Conservation (phyloP, 2,329 filamentous ascomycete genomes). For the Penicillium sp. region DNA sequence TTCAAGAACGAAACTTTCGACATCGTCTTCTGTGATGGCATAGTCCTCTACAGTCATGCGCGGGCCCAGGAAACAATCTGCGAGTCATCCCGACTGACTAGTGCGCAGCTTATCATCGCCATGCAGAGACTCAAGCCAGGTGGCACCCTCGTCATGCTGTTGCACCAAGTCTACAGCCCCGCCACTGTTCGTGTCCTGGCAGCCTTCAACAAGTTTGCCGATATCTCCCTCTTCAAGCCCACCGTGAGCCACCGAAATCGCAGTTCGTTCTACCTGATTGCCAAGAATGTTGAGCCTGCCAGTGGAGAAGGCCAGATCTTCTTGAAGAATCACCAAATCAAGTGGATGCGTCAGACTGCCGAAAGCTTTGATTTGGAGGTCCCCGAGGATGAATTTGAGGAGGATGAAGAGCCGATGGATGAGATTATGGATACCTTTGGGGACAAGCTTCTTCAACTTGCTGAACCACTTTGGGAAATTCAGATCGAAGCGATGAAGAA, state of each 20-base stretch:
- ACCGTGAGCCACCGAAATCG: not conserved
- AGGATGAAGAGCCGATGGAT: not conserved
- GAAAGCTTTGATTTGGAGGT: not conserved
- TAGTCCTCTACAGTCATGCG: not conserved
- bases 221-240: slow-evolving; percentile 1
- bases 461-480: not conserved
- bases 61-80: not conserved
- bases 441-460: not conserved
- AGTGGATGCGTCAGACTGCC: not conserved
- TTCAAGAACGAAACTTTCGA: not conserved
- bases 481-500: not conserved
- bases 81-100: not conserved
- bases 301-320: not conserved
- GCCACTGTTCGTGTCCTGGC: not conserved
- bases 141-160: slow-evolving; percentile 1
- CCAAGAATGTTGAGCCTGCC: not conserved
- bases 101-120: not conserved
- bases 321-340: not conserved
- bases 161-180: not conserved
- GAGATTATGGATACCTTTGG: not conserved
- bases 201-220: not conserved
- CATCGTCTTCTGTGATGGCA: not conserved
- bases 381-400: not conserved
- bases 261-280: slow-evolving; percentile 4
- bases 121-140: slow-evolving; percentile 2